phyloP scores from a whole-genome alignment of 2,329 filamentous ascomycete species.

The Aspergillus proliferans region DNA sequence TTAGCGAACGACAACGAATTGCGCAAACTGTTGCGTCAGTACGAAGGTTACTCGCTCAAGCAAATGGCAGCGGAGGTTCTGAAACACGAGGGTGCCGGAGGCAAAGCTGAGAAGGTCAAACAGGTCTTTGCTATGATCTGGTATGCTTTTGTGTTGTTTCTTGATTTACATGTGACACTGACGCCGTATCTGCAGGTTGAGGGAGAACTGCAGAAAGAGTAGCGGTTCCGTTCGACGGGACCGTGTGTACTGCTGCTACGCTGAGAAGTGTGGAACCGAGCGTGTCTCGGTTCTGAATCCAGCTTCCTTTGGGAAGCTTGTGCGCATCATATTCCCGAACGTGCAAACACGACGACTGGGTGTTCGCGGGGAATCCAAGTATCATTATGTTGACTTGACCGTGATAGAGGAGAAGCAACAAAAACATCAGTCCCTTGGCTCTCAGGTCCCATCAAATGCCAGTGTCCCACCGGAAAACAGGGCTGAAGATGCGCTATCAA shows the following conservation, averaged over 20 bases:
- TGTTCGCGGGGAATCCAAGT: slow-evolving; percentile 94
- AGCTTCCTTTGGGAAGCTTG: slow-evolving; percentile 94
- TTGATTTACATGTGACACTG: neutral
- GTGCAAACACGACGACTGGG: slow-evolving; percentile 88
- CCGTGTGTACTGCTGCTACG: slow-evolving; percentile 92
- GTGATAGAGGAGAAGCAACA: slow-evolving; percentile 41
- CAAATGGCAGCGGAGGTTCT: slow-evolving; percentile 45
- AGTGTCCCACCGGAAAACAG: slow-evolving; percentile 18
- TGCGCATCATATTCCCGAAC: slow-evolving; percentile 90
- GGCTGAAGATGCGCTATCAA: slow-evolving; percentile 21
- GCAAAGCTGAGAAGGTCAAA: slow-evolving; percentile 47
- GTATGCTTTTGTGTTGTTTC: slow-evolving; percentile 24
- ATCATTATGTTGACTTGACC: slow-evolving; percentile 67
- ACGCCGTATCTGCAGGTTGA: slow-evolving; percentile 32
- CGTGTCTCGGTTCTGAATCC: slow-evolving; percentile 93
- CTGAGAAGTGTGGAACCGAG: slow-evolving; percentile 84
- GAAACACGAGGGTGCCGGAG: slow-evolving; percentile 44
- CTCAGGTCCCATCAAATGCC: slow-evolving; percentile 18
- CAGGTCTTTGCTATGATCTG: slow-evolving; percentile 49
- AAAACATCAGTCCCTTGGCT: slow-evolving; percentile 20
- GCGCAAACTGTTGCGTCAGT: slow-evolving; percentile 42
- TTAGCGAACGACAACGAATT: slow-evolving; percentile 46
- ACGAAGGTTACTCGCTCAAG: slow-evolving; percentile 40
- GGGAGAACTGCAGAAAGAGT: slow-evolving; percentile 42
- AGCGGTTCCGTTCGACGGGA: slow-evolving; percentile 75